Percentiles rank a stretch among this genome's conserved stretches.
Evolutionary conservation across 352 stramenopile species (phyloP).

Genomic region (Phytophthora nicotianae): DNA sequence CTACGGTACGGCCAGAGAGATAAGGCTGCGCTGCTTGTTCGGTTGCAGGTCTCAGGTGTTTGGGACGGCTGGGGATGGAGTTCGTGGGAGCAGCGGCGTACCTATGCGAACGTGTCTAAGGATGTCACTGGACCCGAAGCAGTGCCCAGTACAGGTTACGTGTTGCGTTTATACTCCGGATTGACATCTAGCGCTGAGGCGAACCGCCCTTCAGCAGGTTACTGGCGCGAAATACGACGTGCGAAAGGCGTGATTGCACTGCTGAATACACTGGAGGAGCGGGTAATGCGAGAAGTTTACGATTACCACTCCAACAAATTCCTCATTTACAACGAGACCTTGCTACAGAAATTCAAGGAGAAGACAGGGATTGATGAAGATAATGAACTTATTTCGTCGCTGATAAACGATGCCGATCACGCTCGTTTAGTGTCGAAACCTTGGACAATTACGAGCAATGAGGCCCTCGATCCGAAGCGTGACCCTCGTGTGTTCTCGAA

Average conservation of each 20-base stretch:
- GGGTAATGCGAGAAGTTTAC: slow-evolving; percentile 48
- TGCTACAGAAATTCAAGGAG: slow-evolving; percentile 20
- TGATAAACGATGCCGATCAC: slow-evolving; percentile 40
- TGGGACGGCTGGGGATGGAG: slow-evolving; percentile 61
- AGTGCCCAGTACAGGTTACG: slow-evolving; percentile 48
- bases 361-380: not conserved
- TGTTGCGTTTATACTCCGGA: slow-evolving; percentile 56
- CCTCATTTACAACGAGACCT: slow-evolving; percentile 37
- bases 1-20: slow-evolving; percentile 58
- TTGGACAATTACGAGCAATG: slow-evolving; percentile 36
- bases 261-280: slow-evolving; percentile 44
- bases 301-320: slow-evolving; percentile 29
- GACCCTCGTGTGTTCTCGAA: slow-evolving; percentile 40
- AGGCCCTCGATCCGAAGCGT: slow-evolving; percentile 17
- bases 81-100: slow-evolving; percentile 44
- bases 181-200: slow-evolving; percentile 33
- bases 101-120: slow-evolving; percentile 43
- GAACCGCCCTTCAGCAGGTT: slow-evolving; percentile 30
- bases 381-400: slow-evolving; percentile 4
- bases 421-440: slow-evolving; percentile 27
- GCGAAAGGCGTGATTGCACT: slow-evolving; percentile 48
- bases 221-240: slow-evolving; percentile 51
- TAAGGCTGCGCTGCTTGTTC: slow-evolving; percentile 53
- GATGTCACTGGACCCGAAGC: slow-evolving; percentile 33
- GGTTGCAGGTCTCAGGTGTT: slow-evolving; percentile 43